Evolutionary conservation across 2,329 filamentous ascomycete genomes (phyloP).

Genomic region (Penicillium hesseltinei): DNA sequence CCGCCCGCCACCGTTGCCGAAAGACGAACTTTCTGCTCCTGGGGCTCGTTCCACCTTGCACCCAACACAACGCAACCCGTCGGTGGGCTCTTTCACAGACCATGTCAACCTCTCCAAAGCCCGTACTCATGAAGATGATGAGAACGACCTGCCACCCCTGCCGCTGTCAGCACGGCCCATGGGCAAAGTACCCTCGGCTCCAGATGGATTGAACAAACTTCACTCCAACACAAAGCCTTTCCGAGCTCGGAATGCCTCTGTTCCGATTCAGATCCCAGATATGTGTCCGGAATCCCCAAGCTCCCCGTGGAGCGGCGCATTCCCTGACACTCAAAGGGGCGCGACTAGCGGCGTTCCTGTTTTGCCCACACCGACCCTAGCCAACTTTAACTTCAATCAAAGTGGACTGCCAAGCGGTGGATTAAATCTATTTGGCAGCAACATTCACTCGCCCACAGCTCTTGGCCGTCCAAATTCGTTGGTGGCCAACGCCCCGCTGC

Average conservation of each 20-base stretch:
- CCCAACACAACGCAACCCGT: slow-evolving; percentile 32
- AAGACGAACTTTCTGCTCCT: slow-evolving; percentile 27
- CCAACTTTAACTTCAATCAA: slow-evolving; percentile 58
- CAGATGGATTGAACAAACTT: slow-evolving; percentile 59
- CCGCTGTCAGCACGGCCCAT: slow-evolving; percentile 37
- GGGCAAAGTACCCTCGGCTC: slow-evolving; percentile 41
- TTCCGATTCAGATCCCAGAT: slow-evolving; percentile 58
- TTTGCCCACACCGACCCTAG: slow-evolving; percentile 68
- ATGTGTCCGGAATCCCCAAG: slow-evolving; percentile 66
- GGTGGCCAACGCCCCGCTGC: slow-evolving; percentile 65
- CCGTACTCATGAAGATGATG: slow-evolving; percentile 46
- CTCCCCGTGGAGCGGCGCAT: slow-evolving; percentile 70
- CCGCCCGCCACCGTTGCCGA: slow-evolving; percentile 30
- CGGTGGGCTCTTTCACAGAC: slow-evolving; percentile 37
- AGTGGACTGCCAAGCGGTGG: slow-evolving; percentile 62
- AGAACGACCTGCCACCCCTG: slow-evolving; percentile 31
- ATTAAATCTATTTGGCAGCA: slow-evolving; percentile 78
- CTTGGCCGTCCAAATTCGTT: slow-evolving; percentile 65
- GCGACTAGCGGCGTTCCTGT: slow-evolving; percentile 56
- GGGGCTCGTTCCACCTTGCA: slow-evolving; percentile 21
- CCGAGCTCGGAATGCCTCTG: slow-evolving; percentile 71
- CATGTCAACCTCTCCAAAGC: slow-evolving; percentile 45
- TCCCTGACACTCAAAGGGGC: slow-evolving; percentile 50
- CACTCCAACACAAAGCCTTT: slow-evolving; percentile 70
- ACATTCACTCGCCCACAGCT: slow-evolving; percentile 66